Evolutionary conservation across 495 filamentous ascomycete species (phyloP).

Genomic region (Parmelia sp.): DNA sequence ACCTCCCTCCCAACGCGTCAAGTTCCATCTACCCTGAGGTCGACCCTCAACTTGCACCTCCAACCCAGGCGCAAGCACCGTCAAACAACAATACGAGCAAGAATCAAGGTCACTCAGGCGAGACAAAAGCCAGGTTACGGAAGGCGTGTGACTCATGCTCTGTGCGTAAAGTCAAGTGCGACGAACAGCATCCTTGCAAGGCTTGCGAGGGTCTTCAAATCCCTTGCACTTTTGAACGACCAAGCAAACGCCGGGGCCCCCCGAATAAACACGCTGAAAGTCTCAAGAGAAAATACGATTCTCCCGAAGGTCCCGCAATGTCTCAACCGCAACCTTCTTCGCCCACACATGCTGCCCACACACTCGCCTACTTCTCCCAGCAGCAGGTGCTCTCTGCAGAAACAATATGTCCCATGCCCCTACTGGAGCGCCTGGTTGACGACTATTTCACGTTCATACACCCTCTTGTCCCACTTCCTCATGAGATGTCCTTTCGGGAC

Average conservation of each 20-base stretch:
- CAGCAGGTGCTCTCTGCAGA: conserved; percentile 51
- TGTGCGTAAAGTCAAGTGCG: conserved; percentile 84
- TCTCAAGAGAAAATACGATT: conserved; percentile 60
- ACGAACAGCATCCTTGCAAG: conserved; percentile 72
- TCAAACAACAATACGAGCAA: conserved; percentile 7
- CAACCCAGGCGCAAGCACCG: conserved; percentile 7
- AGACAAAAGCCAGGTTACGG: conserved; percentile 45
- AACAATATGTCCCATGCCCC: conserved; percentile 62
- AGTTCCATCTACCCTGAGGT: conserved; percentile 9
- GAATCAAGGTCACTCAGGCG: conserved; percentile 3
- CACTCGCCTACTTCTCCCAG: conserved; percentile 41
- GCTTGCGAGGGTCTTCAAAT: conserved; percentile 73
- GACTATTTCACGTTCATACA: conserved; percentile 91
- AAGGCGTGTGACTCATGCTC: conserved; percentile 84
- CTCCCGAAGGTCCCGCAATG: conserved; percentile 23
- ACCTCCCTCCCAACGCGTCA: background rate
- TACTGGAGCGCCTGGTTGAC: conserved; percentile 64
- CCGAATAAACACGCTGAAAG: conserved; percentile 81
- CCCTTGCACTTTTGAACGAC: conserved; percentile 74
- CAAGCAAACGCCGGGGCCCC: conserved; percentile 73
- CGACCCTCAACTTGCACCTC: conserved; percentile 15
- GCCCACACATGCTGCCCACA: conserved; percentile 37
- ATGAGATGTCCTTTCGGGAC: conserved; percentile 75
- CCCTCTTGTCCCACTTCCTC: conserved; percentile 76
- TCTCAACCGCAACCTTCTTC: conserved; percentile 30